Evolutionary conservation across 331 rosid species (phyloP).

Genomic region (Malus hybrid): DNA sequence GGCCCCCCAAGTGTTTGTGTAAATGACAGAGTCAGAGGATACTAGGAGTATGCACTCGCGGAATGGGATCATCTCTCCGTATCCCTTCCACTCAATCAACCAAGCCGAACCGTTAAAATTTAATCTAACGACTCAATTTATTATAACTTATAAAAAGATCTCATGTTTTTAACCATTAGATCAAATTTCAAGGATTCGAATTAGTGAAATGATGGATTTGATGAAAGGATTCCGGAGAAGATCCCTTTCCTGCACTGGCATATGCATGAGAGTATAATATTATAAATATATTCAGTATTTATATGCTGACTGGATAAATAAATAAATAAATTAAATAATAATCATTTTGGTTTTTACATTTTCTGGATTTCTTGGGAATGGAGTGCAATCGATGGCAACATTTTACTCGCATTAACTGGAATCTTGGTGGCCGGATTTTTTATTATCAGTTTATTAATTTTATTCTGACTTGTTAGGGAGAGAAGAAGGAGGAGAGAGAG

Average conservation of each 20-base stretch:
- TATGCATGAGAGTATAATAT: neutral
- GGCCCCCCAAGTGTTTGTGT: neutral
- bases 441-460: no score
- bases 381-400: constrained; percentile 43
- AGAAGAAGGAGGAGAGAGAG: neutral
- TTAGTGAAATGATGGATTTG: no score
- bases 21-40: constrained; percentile 8
- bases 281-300: neutral
- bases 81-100: no score
- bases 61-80: no score
- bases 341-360: neutral
- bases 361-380: constrained; percentile 16
- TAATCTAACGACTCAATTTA: no score
- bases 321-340: neutral
- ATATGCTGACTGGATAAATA: neutral
- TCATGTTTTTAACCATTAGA: no score
- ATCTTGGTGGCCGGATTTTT: no score
- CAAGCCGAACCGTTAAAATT: no score
- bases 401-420: constrained; percentile 35
- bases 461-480: neutral
- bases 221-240: rapidly evolving
- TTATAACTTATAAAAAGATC: no score
- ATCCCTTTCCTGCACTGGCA: neutral
- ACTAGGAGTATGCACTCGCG: neutral
- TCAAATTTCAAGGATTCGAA: no score